Conservation (phyloP, 106 monocot species). For the Narthecium ossifragum region DNA sequence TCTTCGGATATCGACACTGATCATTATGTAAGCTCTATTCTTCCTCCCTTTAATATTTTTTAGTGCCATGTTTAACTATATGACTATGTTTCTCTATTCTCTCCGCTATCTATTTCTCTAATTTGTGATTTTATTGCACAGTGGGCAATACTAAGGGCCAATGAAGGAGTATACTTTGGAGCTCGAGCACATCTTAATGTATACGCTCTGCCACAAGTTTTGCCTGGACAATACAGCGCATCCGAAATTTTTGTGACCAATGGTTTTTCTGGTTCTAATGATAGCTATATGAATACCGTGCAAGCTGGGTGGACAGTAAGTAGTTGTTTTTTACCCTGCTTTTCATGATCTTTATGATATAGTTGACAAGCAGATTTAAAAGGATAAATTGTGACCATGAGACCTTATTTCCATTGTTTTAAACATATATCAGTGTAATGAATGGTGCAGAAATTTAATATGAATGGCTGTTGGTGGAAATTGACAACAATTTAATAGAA, state of each 20-base stretch:
- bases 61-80: background rate
- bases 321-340: background rate
- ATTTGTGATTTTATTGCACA: background rate
- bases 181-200: background rate
- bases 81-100: too few relatives aligned
- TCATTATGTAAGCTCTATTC: background rate
- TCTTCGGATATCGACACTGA: background rate
- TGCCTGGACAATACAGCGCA: background rate
- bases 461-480: too few relatives aligned
- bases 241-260: background rate
- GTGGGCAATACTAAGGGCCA: background rate
- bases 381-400: too few relatives aligned
- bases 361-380: too few relatives aligned
- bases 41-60: background rate
- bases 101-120: too few relatives aligned
- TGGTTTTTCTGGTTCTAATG: background rate
- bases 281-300: constrained; percentile 4
- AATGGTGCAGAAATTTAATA: too few relatives aligned
- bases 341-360: too few relatives aligned
- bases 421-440: too few relatives aligned
- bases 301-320: constrained; percentile 2
- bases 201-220: background rate
- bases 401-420: too few relatives aligned
- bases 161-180: background rate
- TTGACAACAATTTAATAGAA: too few relatives aligned